Percentiles rank a stretch among this genome's conserved stretches.
Conservation (phyloP, 2,329 filamentous ascomycete species). For the Fusarium lateritium region DNA sequence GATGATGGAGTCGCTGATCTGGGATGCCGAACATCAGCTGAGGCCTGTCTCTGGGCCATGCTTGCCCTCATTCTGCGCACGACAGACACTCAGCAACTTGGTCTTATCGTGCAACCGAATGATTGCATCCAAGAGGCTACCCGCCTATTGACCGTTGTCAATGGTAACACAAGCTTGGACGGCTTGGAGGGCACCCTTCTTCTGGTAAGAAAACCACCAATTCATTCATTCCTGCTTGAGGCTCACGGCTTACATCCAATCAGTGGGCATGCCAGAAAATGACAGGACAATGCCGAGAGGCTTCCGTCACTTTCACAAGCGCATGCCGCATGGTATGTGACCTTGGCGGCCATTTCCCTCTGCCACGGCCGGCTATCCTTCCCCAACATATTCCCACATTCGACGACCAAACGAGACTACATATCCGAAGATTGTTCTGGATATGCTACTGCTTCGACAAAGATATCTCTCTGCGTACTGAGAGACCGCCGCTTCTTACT, state of each 20-base stretch:
- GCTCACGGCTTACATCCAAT: neutral
- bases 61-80: slow-evolving; percentile 22
- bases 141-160: slow-evolving; percentile 9
- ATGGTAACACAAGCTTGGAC: slow-evolving; percentile 28
- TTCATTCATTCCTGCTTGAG: fast-evolving
- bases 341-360: slow-evolving; percentile 27
- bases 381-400: slow-evolving; percentile 32
- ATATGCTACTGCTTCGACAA: slow-evolving; percentile 34
- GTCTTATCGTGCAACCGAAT: slow-evolving; percentile 1
- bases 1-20: slow-evolving; percentile 8
- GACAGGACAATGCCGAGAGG: slow-evolving; percentile 24
- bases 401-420: slow-evolving; percentile 13
- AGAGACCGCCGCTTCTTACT: slow-evolving; percentile 13
- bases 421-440: slow-evolving; percentile 25
- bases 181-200: slow-evolving; percentile 31
- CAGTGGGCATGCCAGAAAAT: slow-evolving; percentile 32
- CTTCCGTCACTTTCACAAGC: slow-evolving; percentile 21
- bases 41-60: slow-evolving; percentile 32
- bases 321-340: slow-evolving; percentile 39
- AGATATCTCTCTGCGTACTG: slow-evolving; percentile 18
- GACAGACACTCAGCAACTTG: slow-evolving; percentile 6
- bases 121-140: slow-evolving; percentile 23
- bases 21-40: slow-evolving; percentile 5
- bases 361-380: slow-evolving; percentile 14
- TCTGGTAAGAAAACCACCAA: neutral